Conservation (phyloP, 208 protist genomes). For the Plasmodiophora brassicae region DNA sequence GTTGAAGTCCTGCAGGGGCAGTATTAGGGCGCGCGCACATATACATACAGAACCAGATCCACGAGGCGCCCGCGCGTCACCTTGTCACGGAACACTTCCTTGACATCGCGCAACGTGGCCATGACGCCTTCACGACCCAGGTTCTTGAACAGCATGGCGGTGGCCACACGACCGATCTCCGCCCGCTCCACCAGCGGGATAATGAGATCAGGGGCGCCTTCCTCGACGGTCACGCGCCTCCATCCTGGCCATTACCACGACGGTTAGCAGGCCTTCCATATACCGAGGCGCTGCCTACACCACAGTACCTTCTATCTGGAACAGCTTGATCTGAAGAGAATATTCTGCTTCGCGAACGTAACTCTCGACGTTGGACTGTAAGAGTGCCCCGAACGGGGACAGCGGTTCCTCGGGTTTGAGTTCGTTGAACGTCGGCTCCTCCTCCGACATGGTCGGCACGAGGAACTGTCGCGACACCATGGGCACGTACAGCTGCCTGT, state of each 20-base stretch:
- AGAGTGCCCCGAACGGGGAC: neutral
- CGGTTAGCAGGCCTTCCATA: too few species aligned
- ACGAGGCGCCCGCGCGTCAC: neutral
- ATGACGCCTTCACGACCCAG: neutral
- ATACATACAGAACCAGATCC: neutral
- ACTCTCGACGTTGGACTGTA: conserved; percentile 26
- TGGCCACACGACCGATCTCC: neutral
- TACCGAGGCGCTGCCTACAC: too few species aligned
- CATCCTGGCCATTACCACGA: too few species aligned
- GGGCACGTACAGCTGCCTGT: conserved; percentile 26
- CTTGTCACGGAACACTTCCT: conserved; percentile 3
- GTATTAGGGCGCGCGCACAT: neutral
- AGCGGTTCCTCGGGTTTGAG: neutral
- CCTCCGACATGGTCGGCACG: neutral
- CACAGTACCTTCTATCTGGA: neutral
- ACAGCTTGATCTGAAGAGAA: neutral
- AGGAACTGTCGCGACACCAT: neutral
- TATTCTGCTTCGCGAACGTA: conserved; percentile 28
- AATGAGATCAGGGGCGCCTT: neutral
- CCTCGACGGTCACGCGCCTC: neutral
- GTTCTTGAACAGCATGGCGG: conserved; percentile 8
- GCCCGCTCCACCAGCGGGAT: neutral
- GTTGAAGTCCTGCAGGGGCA: neutral
- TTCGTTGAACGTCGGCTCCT: neutral
- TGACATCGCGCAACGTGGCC: neutral